These are phyloP conservation scores for Ophiocordyceps camponoti-floridani DNA, from an alignment of 2,329 filamentous ascomycete genomes.

Conservation along the genomic window DNA sequence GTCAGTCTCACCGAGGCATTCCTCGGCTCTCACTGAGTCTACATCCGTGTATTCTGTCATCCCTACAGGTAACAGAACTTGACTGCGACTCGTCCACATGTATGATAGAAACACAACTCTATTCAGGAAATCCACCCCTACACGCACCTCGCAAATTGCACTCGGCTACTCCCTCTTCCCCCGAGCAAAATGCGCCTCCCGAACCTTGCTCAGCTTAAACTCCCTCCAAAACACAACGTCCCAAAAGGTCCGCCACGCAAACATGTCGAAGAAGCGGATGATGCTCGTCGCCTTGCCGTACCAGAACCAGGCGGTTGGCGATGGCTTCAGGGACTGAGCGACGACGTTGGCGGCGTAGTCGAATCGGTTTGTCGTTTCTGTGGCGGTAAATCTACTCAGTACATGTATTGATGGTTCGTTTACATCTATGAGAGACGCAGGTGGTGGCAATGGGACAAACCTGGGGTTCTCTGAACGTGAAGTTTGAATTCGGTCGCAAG, in stretches of 20 bases:
- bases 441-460: neutral
- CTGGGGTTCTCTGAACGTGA: neutral
- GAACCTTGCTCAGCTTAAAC: neutral
- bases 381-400: neutral
- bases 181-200: neutral
- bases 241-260: neutral
- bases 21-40: too few species aligned
- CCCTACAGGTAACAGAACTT: too few species aligned
- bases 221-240: neutral
- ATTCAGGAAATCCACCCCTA: neutral
- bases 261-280: neutral
- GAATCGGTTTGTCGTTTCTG: neutral
- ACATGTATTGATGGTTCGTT: too few species aligned
- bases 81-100: too few species aligned
- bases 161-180: neutral
- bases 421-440: too few species aligned
- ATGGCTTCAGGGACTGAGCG: slow-evolving; percentile 3
- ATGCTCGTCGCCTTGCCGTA: slow-evolving; percentile 1
- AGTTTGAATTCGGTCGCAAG: neutral
- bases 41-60: too few species aligned
- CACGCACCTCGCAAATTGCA: neutral
- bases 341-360: slow-evolving; percentile 4
- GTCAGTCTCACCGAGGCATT: too few species aligned
- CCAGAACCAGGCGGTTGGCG: slow-evolving; percentile 3
- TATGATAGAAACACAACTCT: too few species aligned